Conservation (phyloP, 345 rosid species). For the Aquilaria sinensis region DNA sequence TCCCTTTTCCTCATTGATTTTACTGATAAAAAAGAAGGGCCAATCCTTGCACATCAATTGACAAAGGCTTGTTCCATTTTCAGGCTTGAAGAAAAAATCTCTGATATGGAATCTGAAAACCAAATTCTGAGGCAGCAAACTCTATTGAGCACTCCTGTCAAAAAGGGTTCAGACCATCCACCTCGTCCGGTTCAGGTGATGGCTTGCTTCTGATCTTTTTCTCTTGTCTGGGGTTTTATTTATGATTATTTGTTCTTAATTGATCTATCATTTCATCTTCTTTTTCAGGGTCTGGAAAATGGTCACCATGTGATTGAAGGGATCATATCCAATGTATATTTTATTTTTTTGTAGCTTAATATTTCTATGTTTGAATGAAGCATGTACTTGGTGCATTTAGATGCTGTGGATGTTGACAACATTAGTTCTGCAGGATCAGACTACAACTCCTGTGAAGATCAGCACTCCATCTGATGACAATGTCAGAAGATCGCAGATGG, state of each 20-base stretch:
- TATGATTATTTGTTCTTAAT: slow-evolving; percentile 11
- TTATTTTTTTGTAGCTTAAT: background rate
- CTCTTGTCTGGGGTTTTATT: slow-evolving; percentile 1
- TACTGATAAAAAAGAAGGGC: too few species aligned
- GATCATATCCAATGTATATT: slow-evolving; percentile 46
- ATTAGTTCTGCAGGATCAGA: slow-evolving; percentile 52
- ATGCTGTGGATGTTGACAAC: slow-evolving; percentile 8
- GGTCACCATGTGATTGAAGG: slow-evolving; percentile 65
- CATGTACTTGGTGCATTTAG: slow-evolving; percentile 5
- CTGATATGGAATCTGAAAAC: slow-evolving; percentile 81
- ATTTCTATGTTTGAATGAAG: background rate
- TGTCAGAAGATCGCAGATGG: slow-evolving; percentile 60
- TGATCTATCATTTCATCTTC: slow-evolving; percentile 4
- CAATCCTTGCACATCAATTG: too few species aligned
- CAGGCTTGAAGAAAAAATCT: slow-evolving; percentile 88
- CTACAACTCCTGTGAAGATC: slow-evolving; percentile 54
- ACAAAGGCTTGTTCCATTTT: slow-evolving; percentile 21
- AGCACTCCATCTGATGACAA: slow-evolving; percentile 68
- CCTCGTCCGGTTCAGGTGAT: slow-evolving; percentile 47
- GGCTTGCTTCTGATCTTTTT: slow-evolving; percentile 4
- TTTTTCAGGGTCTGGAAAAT: slow-evolving; percentile 74
- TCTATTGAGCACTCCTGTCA: slow-evolving; percentile 41
- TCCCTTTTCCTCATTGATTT: background rate
- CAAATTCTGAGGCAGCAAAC: slow-evolving; percentile 78
- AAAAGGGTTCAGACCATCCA: slow-evolving; percentile 47